Percentiles rank a stretch among this genome's conserved stretches.
These are phyloP conservation scores for Solanum sitiens DNA, from an alignment of 257 asterid genomes.

Conservation along the genomic window DNA sequence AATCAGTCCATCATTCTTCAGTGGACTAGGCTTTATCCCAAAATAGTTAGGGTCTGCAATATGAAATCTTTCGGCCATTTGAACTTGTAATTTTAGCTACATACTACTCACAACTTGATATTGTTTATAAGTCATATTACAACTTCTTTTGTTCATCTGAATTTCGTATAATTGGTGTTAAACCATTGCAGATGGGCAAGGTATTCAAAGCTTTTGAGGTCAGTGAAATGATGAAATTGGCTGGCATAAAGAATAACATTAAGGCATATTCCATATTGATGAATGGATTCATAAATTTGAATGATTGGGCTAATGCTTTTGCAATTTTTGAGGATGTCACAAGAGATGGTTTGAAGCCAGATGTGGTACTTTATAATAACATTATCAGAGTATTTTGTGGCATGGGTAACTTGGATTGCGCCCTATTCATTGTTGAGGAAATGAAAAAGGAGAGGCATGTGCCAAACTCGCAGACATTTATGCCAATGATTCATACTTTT, in stretches of 20 bases:
- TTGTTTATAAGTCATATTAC: neutral
- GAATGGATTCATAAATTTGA: constrained; percentile 71
- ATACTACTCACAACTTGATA: neutral
- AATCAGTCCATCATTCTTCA: neutral
- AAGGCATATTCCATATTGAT: constrained; percentile 96
- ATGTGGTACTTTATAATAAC: constrained; percentile 80
- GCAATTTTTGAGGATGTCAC: constrained; percentile 86
- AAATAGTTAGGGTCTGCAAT: neutral
- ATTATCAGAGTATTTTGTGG: constrained; percentile 84
- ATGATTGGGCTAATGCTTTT: constrained; percentile 95
- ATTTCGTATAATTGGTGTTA: neutral
- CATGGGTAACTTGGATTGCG: constrained; percentile 91
- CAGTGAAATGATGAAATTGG: constrained; percentile 68
- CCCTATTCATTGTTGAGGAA: constrained; percentile 72
- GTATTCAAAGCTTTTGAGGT: constrained; percentile 80
- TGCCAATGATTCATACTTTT: constrained; percentile 86
- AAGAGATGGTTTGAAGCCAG: constrained; percentile 77
- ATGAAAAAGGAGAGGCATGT: constrained; percentile 68
- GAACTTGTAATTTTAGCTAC: neutral
- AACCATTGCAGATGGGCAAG: constrained; percentile 50
- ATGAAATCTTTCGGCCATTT: neutral
- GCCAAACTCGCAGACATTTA: constrained; percentile 72
- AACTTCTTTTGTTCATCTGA: neutral
- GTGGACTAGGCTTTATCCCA: neutral
- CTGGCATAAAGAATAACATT: constrained; percentile 74